Evolutionary conservation across 306 rosid species (phyloP), one percentile per base, ranked within the genome.

Genomic region (Trichosanthes cucumerina): DNA sequence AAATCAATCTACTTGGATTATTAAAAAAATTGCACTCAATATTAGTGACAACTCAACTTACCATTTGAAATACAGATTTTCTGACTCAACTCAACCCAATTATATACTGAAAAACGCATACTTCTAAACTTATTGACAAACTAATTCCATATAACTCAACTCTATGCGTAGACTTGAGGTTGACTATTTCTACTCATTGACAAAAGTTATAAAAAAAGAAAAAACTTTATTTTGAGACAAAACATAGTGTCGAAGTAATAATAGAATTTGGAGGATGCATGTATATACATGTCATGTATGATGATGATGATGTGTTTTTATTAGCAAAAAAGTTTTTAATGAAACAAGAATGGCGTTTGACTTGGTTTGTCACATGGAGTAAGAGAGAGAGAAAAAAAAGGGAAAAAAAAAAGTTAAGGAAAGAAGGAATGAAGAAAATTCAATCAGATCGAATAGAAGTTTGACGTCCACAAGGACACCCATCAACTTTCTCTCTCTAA

Each of bases 401-500:
- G 8, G 78, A 73, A 79, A 38, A 47, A 78, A 71, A 77, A 7
- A 74, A 78, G 80, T 56, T 43, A 80, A 63, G 38, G 78, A 77
- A 34, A 78, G 85, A 81, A 31, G 78, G 89, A 91, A 88, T 80
- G 85, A 85, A 83, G 83, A 82, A 86, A 91, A 92, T 88, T 93
- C 88, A 93, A 93, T 92, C 88, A 63, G 85, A 90, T 93, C 89
- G 83, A 93, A 93, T 93, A 90, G 86, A 82, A 80, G 69, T 85
- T 93, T 93, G 97, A 93, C 97, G 97, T 93, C 97, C 98, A 90
- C 94, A 84, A 87, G 88, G 87, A 82, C 83, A 69, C 75, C 74
- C 75, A 69, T 69, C 75, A 69, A 44, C 84, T 80, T 80, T 89
- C 93, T 93, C 90, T 86, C 96, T 89, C 91, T 83, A 58, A 57